Evolutionary conservation across 768 basidiomycete genomes (phyloP).

Genomic region (Mycena sanguinolenta): DNA sequence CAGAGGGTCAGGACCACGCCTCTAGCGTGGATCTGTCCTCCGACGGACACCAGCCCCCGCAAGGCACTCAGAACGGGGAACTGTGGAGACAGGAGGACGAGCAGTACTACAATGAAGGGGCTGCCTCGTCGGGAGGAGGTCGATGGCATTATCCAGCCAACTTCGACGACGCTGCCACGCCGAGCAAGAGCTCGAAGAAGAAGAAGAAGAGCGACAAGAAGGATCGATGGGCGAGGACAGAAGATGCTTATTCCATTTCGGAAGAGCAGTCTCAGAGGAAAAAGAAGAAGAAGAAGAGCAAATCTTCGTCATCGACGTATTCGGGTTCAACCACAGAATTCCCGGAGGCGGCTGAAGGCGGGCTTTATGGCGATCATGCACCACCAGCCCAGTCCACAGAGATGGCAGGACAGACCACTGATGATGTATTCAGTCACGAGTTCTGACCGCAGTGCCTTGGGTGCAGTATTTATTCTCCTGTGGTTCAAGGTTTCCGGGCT

Average conservation of each 20-base stretch:
- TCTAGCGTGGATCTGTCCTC: slow-evolving; percentile 57
- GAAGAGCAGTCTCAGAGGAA: slow-evolving; percentile 57
- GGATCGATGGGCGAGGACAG: slow-evolving; percentile 89
- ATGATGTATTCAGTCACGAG: slow-evolving; percentile 75
- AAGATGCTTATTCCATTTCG: slow-evolving; percentile 81
- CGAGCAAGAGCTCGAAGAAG: slow-evolving; percentile 56
- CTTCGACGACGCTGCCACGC: slow-evolving; percentile 73
- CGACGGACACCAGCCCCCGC: slow-evolving; percentile 46
- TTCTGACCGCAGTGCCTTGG: slow-evolving; percentile 53
- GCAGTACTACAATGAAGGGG: slow-evolving; percentile 71
- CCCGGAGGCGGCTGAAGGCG: slow-evolving; percentile 82
- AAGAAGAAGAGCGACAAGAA: slow-evolving; percentile 87
- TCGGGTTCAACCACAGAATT: slow-evolving; percentile 62
- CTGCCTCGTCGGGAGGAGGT: slow-evolving; percentile 55
- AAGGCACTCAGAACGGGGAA: slow-evolving; percentile 62
- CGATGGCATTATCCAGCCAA: slow-evolving; percentile 92
- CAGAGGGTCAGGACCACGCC: slow-evolving; percentile 81
- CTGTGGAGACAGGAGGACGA: slow-evolving; percentile 86
- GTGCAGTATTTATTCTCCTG: slow-evolving; percentile 14
- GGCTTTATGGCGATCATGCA: slow-evolving; percentile 65
- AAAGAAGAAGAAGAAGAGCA: slow-evolving; percentile 73
- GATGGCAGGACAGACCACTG: slow-evolving; percentile 44
- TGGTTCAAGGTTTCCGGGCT: not conserved
- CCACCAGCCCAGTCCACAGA: slow-evolving; percentile 33
- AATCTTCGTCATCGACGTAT: slow-evolving; percentile 58